These are phyloP conservation scores for Linum tenue DNA, from an alignment of 345 rosid species.

Conservation along the genomic window DNA sequence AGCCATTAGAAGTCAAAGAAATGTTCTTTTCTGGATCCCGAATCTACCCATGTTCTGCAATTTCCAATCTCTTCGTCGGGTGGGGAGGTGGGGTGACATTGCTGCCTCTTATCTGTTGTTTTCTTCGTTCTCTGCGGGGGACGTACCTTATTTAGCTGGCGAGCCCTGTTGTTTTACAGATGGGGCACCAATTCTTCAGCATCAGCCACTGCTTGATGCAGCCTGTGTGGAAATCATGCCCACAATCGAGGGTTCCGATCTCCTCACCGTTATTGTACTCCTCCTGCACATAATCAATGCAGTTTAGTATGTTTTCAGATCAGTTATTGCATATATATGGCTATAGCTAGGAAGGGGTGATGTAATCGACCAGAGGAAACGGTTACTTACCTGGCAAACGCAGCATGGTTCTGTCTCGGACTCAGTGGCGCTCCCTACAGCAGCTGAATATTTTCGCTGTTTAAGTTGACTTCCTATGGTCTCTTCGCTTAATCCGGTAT, in stretches of 20 bases:
- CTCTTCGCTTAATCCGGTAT: constrained; percentile 76
- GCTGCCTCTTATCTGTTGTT: not conserved
- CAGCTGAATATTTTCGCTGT: constrained; percentile 28
- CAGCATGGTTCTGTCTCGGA: constrained; percentile 78
- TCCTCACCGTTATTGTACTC: constrained; percentile 57
- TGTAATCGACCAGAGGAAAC: not conserved
- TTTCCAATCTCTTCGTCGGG: too few species aligned
- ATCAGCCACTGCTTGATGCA: constrained; percentile 78
- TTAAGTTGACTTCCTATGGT: constrained; percentile 39
- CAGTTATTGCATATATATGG: too few species aligned
- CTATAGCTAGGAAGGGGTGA: not conserved
- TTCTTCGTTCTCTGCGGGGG: too few species aligned
- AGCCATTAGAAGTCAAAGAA: not conserved
- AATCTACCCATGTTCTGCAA: not conserved
- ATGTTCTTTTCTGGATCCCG: not conserved
- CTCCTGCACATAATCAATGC: constrained; percentile 39
- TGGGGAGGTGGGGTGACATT: not conserved
- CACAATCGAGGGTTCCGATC: constrained; percentile 63
- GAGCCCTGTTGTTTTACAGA: constrained; percentile 70
- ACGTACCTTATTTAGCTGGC: not conserved
- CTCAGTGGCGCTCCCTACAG: constrained; percentile 8
- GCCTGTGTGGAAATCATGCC: constrained; percentile 59
- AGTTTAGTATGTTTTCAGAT: too few species aligned
- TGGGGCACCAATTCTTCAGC: constrained; percentile 77
- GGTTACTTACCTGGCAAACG: constrained; percentile 59